phyloP scores from a whole-genome alignment of 106 monocot genomes.

The Triglochin maritima region DNA sequence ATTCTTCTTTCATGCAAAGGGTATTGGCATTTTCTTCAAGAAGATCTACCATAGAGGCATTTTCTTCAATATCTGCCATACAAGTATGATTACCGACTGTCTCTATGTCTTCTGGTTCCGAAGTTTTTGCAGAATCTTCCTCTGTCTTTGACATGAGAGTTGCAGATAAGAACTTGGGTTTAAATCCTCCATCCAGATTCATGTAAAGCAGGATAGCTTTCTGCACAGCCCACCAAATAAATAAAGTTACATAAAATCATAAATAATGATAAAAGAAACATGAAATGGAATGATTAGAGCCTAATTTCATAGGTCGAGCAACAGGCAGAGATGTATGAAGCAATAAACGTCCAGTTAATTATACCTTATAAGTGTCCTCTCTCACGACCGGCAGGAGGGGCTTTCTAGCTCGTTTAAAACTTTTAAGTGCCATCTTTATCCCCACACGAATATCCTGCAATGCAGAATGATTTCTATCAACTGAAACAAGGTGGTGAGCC shows the following conservation, averaged over 20 bases:
- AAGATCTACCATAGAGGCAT: not conserved
- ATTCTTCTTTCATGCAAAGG: conserved; percentile 1
- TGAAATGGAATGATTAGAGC: not conserved
- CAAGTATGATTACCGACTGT: not conserved
- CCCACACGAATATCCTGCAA: not conserved
- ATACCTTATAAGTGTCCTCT: conserved; percentile 53
- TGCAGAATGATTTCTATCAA: not conserved
- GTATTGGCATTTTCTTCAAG: not conserved
- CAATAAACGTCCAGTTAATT: not conserved
- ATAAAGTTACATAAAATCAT: not conserved
- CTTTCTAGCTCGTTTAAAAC: not conserved
- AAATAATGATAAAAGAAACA: not conserved
- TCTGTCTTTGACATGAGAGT: not conserved
- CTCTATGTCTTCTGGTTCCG: not conserved
- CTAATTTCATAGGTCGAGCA: not conserved
- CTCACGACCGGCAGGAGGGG: conserved; percentile 26
- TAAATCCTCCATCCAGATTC: conserved; percentile 21
- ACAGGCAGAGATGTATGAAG: not conserved
- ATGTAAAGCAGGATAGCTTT: conserved; percentile 61
- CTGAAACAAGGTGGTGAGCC: too few relatives aligned
- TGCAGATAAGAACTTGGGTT: not conserved
- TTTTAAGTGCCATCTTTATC: not conserved
- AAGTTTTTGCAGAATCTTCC: not conserved
- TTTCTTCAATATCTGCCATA: not conserved
- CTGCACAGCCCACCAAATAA: conserved; percentile 22